Evolutionary conservation across 108 stramenopile species (phyloP), one percentile per base, ranked within the genome.

Genomic region (Cyclostephanos invisitatus): DNA sequence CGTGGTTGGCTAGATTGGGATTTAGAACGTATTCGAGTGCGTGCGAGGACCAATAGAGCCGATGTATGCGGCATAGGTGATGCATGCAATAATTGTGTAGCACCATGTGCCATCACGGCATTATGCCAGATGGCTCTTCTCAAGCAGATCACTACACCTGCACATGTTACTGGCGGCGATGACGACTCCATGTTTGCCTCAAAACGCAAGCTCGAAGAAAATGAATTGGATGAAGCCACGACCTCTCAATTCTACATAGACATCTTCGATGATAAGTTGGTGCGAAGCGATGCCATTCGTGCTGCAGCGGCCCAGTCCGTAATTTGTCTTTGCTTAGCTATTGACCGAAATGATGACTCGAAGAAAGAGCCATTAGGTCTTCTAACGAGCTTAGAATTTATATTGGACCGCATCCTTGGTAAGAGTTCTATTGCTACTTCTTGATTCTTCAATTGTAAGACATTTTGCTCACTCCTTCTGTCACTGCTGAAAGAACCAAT

Each of bases 241-340:
- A 80, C 74, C 8, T 87, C 84, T 25, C 62, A 85, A 38, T 94
- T 88, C 67, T 94, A 94, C 62, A 76, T 83, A 49, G 64, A 81
- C 48, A 87, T 92, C 6, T 91, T 88, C 68, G 87, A 91, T 67
- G 61, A 55, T 37, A 68, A 72, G 42, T 27, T 63, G n/a, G 47
- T 49, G 11, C 58, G 74, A 63, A 70, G 85, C 24, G 94, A 95
- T 84, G 69, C 85, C 24, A 92, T 87, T 18, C 71, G 87, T 36
- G 94, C 91, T 27, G 91, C 94, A 48, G 90, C 89, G 60, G 94
- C 94, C 7, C 94, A 95, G 67, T 85, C 94, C 21, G 78, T 90
- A 14, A 73, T 77, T 9, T 95, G 89, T 67, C 76, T 95, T 15
- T 90, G 86, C 65, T 95, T 89, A 58, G 94, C 94, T 11, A 75